Base-by-base conservation (phyloP, 140 eudicot genomes). In the Stevia rebaudiana region DNA sequence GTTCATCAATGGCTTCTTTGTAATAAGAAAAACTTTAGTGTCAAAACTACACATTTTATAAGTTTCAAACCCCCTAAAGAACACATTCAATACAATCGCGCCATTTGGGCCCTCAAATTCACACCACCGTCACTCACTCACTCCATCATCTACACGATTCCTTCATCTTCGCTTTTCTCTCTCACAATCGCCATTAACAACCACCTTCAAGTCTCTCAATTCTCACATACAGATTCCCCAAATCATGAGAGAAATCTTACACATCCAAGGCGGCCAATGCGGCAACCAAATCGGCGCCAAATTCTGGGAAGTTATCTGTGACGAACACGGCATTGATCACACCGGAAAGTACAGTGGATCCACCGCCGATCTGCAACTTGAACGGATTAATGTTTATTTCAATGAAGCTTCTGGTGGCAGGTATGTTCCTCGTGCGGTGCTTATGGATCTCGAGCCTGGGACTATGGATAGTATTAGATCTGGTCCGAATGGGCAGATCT, bases 381-480 rank as follows among this genome's bases (percentile, higher is more conserved):
- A 90, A 68, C 78, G 97, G 1, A 86, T 90, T 51, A 90, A 90
- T 53, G 97, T 90, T 11, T 90, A 90, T 51, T 90, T 72, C 79
- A 90, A 90, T 12, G 95, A 90, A 58, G 97, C 97, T 0, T 77
- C 94, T 11, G 95, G 89, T 6, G 95, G 95, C 0, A 72, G 97
- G 30, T 90, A 79, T 36, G 97, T 90, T 17, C 97, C 97, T 13
- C 84, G 97, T 7, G 97, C 97, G 9, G 95, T 90, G 1, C 86
- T 90, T 18, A 83, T 90, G 97, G 97, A 90, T 84, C 95, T 90
- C 8, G 97, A 90, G 72, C 97, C 97, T 3, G 97, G 95, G 19
- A 86, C 97, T 17, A 90, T 90, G 97, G 97, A 90, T 22, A 83
- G 94, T 65, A 86, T 90, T 70, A 81, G 95, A 86, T 84, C 97